phyloP scores from a whole-genome alignment of 2,329 filamentous ascomycete species.

The Fusarium floridanum region DNA sequence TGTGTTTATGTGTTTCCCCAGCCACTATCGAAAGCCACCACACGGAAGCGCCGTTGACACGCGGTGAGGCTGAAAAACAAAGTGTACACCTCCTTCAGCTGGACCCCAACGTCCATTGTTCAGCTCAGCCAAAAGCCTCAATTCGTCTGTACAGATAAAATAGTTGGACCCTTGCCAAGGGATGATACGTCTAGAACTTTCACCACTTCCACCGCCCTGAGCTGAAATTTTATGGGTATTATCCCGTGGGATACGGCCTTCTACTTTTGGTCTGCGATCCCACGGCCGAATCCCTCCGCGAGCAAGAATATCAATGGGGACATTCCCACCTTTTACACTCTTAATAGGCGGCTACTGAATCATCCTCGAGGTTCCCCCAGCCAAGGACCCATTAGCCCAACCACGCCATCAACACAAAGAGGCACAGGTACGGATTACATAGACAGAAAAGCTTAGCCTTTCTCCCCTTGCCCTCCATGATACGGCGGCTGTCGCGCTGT shows the following conservation, averaged over 20 bases:
- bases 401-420: constrained; percentile 27
- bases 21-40: neutral
- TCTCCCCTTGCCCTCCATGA: neutral
- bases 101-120: neutral
- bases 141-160: neutral
- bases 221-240: neutral
- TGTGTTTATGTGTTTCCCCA: neutral
- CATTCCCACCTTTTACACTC: neutral
- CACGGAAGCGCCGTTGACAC: neutral
- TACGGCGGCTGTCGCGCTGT: neutral
- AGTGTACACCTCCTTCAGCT: neutral
- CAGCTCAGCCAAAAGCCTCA: neutral
- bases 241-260: neutral
- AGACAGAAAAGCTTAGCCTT: constrained; percentile 14
- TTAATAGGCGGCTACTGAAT: neutral
- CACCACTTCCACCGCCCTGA: neutral
- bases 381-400: neutral
- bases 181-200: neutral
- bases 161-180: neutral
- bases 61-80: constrained; percentile 3
- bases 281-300: neutral
- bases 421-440: neutral
- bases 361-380: constrained; percentile 1
- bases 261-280: neutral
- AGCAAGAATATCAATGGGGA: neutral